These are phyloP conservation scores for Dactylellina leptospora DNA, from an alignment of 2,329 filamentous ascomycete genomes.

Conservation along the genomic window DNA sequence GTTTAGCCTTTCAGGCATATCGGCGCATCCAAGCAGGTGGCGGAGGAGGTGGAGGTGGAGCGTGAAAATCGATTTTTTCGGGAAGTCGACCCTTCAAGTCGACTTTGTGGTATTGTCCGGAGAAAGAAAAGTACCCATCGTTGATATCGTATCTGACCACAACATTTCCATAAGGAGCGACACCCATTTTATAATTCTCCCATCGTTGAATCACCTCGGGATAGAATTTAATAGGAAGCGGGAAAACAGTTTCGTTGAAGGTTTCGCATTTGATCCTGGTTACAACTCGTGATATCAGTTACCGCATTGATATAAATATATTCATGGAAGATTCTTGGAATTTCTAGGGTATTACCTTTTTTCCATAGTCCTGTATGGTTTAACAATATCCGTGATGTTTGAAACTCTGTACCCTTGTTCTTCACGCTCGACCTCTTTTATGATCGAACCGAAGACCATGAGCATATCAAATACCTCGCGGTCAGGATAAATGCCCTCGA, in stretches of 20 bases:
- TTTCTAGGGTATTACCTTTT: slow-evolving; percentile 5
- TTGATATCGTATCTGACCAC: slow-evolving; percentile 15
- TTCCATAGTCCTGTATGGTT: neutral
- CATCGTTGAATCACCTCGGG: neutral
- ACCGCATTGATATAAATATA: neutral
- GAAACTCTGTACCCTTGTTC: neutral
- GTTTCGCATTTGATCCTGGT: slow-evolving; percentile 14
- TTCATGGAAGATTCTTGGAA: neutral
- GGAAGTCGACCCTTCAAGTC: neutral
- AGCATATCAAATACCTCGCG: slow-evolving; percentile 31
- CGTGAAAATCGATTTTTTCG: slow-evolving; percentile 3
- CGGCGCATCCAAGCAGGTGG: too few relatives aligned
- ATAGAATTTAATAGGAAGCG: slow-evolving; percentile 12
- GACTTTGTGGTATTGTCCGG: slow-evolving; percentile 28
- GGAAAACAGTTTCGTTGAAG: slow-evolving; percentile 15
- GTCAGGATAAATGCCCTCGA: slow-evolving; percentile 18
- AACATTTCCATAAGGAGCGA: slow-evolving; percentile 20
- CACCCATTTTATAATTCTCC: neutral
- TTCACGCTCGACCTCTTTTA: neutral
- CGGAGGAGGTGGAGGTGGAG: too few relatives aligned
- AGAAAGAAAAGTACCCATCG: slow-evolving; percentile 16
- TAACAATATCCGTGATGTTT: slow-evolving; percentile 7
- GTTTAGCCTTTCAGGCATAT: too few relatives aligned
- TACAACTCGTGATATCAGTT: too few relatives aligned
- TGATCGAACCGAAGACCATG: slow-evolving; percentile 16